A percentile compares a stretch with the other conserved stretches of the same genome.
Conservation (phyloP, 306 rosid genomes). For the Malus orientalis region DNA sequence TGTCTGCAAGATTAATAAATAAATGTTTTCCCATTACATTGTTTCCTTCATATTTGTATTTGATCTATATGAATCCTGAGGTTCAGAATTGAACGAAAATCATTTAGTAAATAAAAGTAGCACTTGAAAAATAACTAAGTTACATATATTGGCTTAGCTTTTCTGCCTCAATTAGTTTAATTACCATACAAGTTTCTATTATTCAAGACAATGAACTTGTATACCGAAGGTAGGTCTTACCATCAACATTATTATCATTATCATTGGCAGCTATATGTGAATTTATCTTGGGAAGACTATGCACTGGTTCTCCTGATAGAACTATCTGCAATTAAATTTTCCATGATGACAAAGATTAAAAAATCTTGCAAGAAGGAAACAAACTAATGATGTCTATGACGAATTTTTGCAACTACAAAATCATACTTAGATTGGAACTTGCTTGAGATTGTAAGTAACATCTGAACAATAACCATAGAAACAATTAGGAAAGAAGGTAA, state of each 20-base stretch:
- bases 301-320: constrained; percentile 60
- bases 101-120: background rate
- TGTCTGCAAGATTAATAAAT: background rate
- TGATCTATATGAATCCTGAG: background rate
- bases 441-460: too few relatives aligned
- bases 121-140: background rate
- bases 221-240: constrained; percentile 21
- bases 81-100: background rate
- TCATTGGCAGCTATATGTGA: constrained; percentile 21
- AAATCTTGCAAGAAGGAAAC: background rate
- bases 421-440: background rate
- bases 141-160: background rate
- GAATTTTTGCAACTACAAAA: background rate
- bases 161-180: background rate
- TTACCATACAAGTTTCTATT: background rate
- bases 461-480: too few relatives aligned
- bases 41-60: background rate
- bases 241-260: constrained; percentile 19
- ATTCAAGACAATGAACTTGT: background rate
- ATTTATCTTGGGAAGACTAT: constrained; percentile 31
- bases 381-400: background rate
- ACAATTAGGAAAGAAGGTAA: too few relatives aligned
- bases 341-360: constrained; percentile 10
- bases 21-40: background rate
- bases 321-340: constrained; percentile 44